phyloP scores from a whole-genome alignment of 169 alveolate genomes.

The Neospora caninum region DNA sequence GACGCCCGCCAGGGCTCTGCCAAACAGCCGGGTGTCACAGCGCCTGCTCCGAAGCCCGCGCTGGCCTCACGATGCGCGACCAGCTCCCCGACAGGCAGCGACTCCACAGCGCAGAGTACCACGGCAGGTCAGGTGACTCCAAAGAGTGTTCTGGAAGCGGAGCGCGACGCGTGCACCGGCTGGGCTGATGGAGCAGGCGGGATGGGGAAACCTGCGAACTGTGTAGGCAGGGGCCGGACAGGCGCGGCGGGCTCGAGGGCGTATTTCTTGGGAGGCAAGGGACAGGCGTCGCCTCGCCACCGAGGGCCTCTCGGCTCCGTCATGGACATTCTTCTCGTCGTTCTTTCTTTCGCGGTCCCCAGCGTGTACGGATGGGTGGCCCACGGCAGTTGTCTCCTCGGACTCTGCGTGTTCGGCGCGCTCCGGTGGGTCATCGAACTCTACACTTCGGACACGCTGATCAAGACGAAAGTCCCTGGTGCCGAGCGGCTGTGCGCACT shows the following conservation, averaged over 20 bases:
- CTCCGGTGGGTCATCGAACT: slow-evolving; percentile 79
- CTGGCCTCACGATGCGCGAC: background rate
- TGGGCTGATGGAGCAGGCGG: background rate
- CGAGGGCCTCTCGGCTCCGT: background rate
- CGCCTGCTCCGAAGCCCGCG: background rate
- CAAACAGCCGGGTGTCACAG: background rate
- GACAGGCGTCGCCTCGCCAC: background rate
- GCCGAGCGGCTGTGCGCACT: too few species aligned
- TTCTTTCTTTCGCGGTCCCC: slow-evolving; percentile 69
- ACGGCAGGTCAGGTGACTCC: too few species aligned
- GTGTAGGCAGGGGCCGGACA: too few species aligned
- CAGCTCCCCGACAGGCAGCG: background rate
- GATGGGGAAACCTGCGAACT: too few species aligned
- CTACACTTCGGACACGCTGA: background rate
- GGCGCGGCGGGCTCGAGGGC: too few species aligned
- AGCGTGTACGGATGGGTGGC: slow-evolving; percentile 74
- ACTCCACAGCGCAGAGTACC: background rate
- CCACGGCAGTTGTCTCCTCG: slow-evolving; percentile 76
- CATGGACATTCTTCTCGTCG: background rate
- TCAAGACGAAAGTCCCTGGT: background rate
- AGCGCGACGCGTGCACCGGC: background rate
- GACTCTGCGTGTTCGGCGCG: slow-evolving; percentile 77
- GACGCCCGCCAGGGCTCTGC: background rate
- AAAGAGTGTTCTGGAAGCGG: background rate
- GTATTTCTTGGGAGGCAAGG: too few species aligned